Evolutionary conservation across 257 asterid species (phyloP).

Genomic region (Ilex aquifolium): DNA sequence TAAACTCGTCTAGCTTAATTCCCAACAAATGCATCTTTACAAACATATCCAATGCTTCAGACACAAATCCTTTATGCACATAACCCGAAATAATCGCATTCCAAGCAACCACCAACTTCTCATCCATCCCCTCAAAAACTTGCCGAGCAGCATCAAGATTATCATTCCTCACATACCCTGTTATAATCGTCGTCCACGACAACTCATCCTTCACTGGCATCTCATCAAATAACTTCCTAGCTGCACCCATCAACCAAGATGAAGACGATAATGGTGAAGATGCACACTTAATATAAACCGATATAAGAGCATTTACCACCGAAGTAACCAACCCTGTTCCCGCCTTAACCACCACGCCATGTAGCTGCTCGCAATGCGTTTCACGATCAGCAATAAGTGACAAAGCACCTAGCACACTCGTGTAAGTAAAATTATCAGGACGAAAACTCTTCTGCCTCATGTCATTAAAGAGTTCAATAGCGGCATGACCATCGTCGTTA

Average conservation of each 20-base stretch:
- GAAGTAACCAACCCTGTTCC: not conserved
- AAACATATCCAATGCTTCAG: not conserved
- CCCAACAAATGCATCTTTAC: not conserved
- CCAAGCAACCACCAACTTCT: conserved; percentile 5
- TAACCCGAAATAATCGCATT: not conserved
- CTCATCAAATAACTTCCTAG: conserved; percentile 1
- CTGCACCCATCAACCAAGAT: not conserved
- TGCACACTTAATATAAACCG: not conserved
- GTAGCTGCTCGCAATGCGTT: conserved; percentile 4
- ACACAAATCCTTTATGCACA: conserved; percentile 1
- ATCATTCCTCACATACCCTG: conserved; percentile 1
- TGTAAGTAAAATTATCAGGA: not conserved
- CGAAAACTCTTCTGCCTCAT: not conserved
- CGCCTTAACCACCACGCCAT: not conserved
- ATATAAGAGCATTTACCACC: not conserved
- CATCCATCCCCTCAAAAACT: conserved; percentile 1
- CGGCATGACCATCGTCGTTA: conserved; percentile 1
- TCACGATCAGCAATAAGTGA: not conserved
- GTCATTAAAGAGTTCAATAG: not conserved
- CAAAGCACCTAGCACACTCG: not conserved
- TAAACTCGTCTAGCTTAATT: not conserved
- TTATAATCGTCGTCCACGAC: conserved; percentile 1
- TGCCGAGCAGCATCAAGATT: not conserved
- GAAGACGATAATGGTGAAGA: conserved; percentile 1
- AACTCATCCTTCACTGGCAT: conserved; percentile 4